These are phyloP conservation scores for Elongisporangium prolatum DNA, from an alignment of 352 stramenopile species.

Conservation along the genomic window DNA sequence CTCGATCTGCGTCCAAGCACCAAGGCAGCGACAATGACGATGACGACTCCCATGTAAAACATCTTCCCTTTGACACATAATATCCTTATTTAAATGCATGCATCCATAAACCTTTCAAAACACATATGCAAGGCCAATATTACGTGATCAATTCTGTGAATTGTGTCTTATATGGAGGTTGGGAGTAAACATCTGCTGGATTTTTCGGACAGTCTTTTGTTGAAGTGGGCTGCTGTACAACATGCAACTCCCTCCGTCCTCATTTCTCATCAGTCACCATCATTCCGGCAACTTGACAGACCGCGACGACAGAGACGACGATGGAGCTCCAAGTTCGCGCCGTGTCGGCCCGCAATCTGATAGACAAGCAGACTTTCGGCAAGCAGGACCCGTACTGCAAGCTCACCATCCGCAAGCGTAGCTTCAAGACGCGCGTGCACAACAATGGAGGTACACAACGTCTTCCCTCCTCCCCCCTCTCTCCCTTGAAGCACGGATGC, in stretches of 20 bases:
- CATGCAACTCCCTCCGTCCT: neutral
- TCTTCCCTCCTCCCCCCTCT: neutral
- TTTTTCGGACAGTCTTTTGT: neutral
- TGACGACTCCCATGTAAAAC: neutral
- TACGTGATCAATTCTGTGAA: neutral
- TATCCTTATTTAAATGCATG: neutral
- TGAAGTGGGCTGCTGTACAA: neutral
- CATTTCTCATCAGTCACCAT: neutral
- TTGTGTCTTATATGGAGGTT: neutral
- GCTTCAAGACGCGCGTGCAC: conserved; percentile 73
- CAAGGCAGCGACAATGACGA: conserved; percentile 7
- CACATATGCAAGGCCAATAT: neutral
- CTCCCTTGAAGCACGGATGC: neutral
- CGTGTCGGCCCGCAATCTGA: conserved; percentile 72
- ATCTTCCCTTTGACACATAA: neutral
- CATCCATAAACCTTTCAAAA: neutral
- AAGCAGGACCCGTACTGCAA: conserved; percentile 85
- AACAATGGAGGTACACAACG: conserved; percentile 68
- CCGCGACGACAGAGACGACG: conserved; percentile 1
- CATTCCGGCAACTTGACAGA: neutral
- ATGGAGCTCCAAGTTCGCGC: conserved; percentile 80
- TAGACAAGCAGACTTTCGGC: conserved; percentile 83
- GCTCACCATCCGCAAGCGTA: conserved; percentile 51
- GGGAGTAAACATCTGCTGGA: neutral
- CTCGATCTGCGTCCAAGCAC: conserved; percentile 3